Base-by-base conservation (phyloP, 257 asterid genomes). In the Gynochthodes officinalis region DNA sequence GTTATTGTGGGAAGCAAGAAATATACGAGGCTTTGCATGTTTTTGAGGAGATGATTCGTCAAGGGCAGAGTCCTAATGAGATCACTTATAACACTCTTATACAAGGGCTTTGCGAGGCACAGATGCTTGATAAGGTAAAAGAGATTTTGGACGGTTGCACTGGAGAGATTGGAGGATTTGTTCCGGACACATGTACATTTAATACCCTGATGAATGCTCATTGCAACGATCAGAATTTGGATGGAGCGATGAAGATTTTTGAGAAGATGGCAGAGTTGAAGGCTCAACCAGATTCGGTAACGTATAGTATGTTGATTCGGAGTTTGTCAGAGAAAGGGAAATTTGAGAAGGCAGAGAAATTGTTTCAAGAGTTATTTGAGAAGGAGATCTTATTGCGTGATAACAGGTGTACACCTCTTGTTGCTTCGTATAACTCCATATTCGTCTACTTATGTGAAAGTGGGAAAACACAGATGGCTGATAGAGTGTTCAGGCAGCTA, bases 131-230 rank as follows among this genome's bases (percentile, higher is more conserved):
- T 54, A 80, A 67, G 75, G 74, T 87, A 39, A 93, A 83, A 72
- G 90, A 84, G 82, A 54, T 90, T 65, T 82, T 85, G 77, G 80
- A 74, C 70, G 82, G 74, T 49, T 74, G 49, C 48, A 64, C 43
- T 71, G 80, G 71, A 43, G 83, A 73, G 52, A 61, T 33, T 70
- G 85, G 59, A 32, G 87, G 81, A 49, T 87, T 92, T 78, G 78
- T 84, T 76, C 97, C 96, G 0, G 92, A 89, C 62, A 75, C 93
- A 0, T 90, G 93, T 75, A 90, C 98, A 48, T 89, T 93, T 67
- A 89, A 90, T 76, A 90, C 88, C 21, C 28, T 93, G 84, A 86
- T 93, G 81, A 79, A 80, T 80, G 81, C 82, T 69, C 95, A 87
- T 57, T 90, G 97, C 79, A 80, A 67, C 9, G 76, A 53, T 43